A percentile compares a stretch with the other conserved stretches of the same genome.
Conservation (phyloP, 2,329 filamentous ascomycete species). For the Pestalotiopsis fici region DNA sequence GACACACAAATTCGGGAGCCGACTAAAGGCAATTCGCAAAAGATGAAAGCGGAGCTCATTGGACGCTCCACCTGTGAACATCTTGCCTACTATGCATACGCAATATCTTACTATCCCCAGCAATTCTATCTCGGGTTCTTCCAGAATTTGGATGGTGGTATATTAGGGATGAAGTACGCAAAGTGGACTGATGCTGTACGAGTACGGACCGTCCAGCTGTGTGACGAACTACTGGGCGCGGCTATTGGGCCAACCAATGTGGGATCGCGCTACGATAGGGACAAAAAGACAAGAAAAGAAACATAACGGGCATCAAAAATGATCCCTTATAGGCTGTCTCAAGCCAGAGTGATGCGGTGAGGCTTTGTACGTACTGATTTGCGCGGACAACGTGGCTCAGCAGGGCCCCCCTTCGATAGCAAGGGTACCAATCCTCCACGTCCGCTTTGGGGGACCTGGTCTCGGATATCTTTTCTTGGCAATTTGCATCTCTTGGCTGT, state of each 20-base stretch:
- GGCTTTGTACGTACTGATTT: not conserved
- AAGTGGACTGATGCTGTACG: not conserved
- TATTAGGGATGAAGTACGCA: no score
- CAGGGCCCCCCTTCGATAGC: not conserved
- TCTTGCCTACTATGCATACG: no score
- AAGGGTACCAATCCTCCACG: not conserved
- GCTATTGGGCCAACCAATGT: no score
- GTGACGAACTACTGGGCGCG: not conserved
- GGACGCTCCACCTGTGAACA: no score
- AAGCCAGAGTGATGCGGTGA: not conserved
- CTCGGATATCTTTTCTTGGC: no score
- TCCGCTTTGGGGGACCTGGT: not conserved
- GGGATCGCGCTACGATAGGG: not conserved
- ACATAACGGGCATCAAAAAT: not conserved
- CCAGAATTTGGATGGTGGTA: not conserved
- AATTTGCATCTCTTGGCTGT: not conserved
- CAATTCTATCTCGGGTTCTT: not conserved
- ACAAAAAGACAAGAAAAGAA: not conserved
- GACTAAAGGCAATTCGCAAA: no score
- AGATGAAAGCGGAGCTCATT: no score
- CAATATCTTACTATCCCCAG: not conserved
- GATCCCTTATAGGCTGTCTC: not conserved
- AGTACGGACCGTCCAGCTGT: not conserved
- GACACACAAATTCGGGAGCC: no score
- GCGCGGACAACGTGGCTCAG: not conserved